Evolutionary conservation across 2,329 filamentous ascomycete genomes (phyloP).

Genomic region (Neofusicoccum sp.): DNA sequence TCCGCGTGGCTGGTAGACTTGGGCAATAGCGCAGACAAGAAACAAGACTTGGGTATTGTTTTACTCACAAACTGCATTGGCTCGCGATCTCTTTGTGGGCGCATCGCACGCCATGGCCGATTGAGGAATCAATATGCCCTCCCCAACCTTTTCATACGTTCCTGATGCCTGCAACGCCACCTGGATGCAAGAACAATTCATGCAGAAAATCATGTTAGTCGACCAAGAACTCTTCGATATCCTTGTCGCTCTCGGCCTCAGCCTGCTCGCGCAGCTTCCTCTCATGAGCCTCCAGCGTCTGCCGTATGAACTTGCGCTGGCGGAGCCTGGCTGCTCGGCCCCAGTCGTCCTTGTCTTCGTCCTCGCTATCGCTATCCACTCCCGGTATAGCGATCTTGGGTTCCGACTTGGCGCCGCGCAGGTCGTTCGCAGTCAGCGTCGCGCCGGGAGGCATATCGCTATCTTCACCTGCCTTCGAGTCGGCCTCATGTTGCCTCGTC

Average conservation of each 20-base stretch:
- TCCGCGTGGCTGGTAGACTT: background rate
- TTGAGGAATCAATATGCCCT: background rate
- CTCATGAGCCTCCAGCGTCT: constrained; percentile 63
- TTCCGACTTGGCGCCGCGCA: constrained; percentile 35
- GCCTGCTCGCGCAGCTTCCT: constrained; percentile 51
- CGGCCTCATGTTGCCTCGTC: constrained; percentile 60
- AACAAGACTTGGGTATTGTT: background rate
- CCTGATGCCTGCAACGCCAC: background rate
- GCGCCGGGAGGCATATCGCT: constrained; percentile 42
- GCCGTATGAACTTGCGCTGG: constrained; percentile 66
- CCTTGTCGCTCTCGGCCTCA: constrained; percentile 69
- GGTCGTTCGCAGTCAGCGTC: constrained; percentile 33
- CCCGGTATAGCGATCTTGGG: constrained; percentile 54
- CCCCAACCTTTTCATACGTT: background rate
- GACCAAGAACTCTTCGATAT: constrained; percentile 70
- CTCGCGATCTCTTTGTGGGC: background rate
- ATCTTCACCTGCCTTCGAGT: constrained; percentile 31
- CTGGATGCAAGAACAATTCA: background rate
- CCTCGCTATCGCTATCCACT: constrained; percentile 51
- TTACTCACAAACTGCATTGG: background rate
- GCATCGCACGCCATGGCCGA: background rate
- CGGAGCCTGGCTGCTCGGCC: constrained; percentile 68
- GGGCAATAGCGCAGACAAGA: background rate
- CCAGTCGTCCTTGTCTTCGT: constrained; percentile 52
- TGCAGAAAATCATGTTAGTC: background rate